Evolutionary conservation across 2,329 filamentous ascomycete genomes (phyloP), one percentile per base, ranked within the genome.

Genomic region (Colletotrichum filicis): DNA sequence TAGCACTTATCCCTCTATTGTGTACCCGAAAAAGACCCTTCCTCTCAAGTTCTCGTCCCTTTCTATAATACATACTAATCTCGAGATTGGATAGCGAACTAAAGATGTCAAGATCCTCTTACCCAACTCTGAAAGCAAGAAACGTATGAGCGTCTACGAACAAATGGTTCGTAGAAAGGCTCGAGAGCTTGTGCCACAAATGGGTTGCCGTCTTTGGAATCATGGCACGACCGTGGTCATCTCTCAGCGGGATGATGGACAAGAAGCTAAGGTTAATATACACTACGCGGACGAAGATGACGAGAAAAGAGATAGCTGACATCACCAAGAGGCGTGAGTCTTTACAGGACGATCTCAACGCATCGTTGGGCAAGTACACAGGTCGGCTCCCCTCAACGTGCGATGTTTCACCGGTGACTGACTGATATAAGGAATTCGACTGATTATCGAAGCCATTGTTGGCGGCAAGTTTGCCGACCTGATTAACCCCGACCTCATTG

Each of bases 351-450:
- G 6, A 11, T 24, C 49, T 65, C 16, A 12, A 16, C 8, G 9
- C 22, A 30, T 65, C 59, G 16, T 9, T 62, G 6, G 7, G 35
- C 9, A 73, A 73, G 49, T 68, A 62, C 11, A 32, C 35, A 35
- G 67, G 58, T 58, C 19, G 32, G 22, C 12, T 19, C 1, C 12
- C 5, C 19, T 49, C 22, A 1, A 3, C 28, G 14, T 9, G 5
- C 5, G 6, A 26, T 35, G 6, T 1, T 8, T n/a, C 3, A 8
- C 8, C 4, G 16, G 8, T 14, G 7, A n/a, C 57, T 68, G 16
- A 71, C 35, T 1, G 22, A 26, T 26, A 5, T 35, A 24, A 78
- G 77, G 76, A 4, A 64, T 81, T 22, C 76, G 80, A 26, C 76
- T 80, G 28, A 56, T 83, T 16, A 76, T 71, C 11, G 61, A 73